phyloP scores from a whole-genome alignment of 768 basidiomycete genomes.

The Bullera alba region DNA sequence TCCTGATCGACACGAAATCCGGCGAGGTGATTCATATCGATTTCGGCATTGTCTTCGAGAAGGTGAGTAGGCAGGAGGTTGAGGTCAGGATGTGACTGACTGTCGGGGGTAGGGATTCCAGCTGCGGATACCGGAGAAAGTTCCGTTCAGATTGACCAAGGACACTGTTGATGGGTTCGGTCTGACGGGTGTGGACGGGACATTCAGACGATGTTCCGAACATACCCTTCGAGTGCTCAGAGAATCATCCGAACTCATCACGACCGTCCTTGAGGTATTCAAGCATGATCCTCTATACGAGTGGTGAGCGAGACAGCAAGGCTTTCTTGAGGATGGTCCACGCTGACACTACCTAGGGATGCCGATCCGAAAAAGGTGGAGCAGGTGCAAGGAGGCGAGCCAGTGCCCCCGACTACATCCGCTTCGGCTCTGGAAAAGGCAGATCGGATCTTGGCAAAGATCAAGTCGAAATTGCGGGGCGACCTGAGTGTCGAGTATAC shows the following conservation, averaged over 20 bases:
- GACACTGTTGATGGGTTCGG: conserved; percentile 96
- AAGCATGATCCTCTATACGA: conserved; percentile 90
- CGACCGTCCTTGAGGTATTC: conserved; percentile 95
- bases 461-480: conserved; percentile 68
- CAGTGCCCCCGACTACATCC: conserved; percentile 39
- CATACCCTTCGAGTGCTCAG: conserved; percentile 87
- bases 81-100: not conserved
- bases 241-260: conserved; percentile 73
- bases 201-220: conserved; percentile 90
- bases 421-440: conserved; percentile 73
- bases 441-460: conserved; percentile 74
- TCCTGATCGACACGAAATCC: conserved; percentile 70
- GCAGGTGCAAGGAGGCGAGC: conserved; percentile 43
- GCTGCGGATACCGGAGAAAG: conserved; percentile 70
- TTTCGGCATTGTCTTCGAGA: conserved; percentile 92
- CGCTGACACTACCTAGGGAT: conserved; percentile 46
- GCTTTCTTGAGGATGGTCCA: not conserved
- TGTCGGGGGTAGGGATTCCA: conserved; percentile 65
- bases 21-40: conserved; percentile 95
- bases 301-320: conserved; percentile 54
- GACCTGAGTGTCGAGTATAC: conserved; percentile 86
- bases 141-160: conserved; percentile 89
- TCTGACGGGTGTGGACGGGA: conserved; percentile 77
- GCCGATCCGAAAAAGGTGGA: conserved; percentile 44
- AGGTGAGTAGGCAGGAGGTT: conserved; percentile 51